Evolutionary conservation across 78 protist genomes (phyloP), one percentile per base, ranked within the genome.

Genomic region (Dictyostelium discoideum): DNA sequence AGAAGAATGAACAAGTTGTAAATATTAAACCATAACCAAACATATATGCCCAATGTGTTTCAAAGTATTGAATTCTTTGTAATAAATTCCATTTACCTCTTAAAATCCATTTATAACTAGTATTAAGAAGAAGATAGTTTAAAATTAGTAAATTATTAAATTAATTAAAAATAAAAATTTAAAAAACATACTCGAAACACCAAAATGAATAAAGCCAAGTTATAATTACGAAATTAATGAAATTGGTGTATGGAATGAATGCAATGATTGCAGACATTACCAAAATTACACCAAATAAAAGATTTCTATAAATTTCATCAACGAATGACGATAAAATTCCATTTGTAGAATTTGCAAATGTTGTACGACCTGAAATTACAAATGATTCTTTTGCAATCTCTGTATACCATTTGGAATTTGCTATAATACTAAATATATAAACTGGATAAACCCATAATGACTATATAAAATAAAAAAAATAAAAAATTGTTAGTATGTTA

Each of bases 31-130:
- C 94, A 90, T 90, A 90, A 46, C 94, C 94, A 82, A 90, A 90
- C 94, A 90, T 90, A 78, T 90, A 90, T 82, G 94, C 94, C 94
- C 94, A 90, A 82, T 90, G 94, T 9, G 82, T 67, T 90, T 90
- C 94, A 67, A 90, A 90, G 39, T 90, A 90, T 44, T 57, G 83
- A 37, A 90, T n/a, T 77, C 94, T 81, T 72, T 90, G 94, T 85
- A 90, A 81, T 10, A 90, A 78, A 6, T 57, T 69, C 94, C 94
- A 90, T 67, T 82, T 80, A 46, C 94, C 94, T 90, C 94, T 90
- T 20, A 82, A 76, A 37, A 88, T 88, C 94, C 94, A 88, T 88
- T 88, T 88, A 80, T 88, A 77, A 88, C 85, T 50, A 37, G 26
- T 32, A 32, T 32, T 32, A 32, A 32, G 37, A 32, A 32, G 22